Percentiles rank a stretch among this genome's conserved stretches.
Evolutionary conservation across 345 rosid genomes (phyloP).

Genomic region (Bretschneidera sinensis): DNA sequence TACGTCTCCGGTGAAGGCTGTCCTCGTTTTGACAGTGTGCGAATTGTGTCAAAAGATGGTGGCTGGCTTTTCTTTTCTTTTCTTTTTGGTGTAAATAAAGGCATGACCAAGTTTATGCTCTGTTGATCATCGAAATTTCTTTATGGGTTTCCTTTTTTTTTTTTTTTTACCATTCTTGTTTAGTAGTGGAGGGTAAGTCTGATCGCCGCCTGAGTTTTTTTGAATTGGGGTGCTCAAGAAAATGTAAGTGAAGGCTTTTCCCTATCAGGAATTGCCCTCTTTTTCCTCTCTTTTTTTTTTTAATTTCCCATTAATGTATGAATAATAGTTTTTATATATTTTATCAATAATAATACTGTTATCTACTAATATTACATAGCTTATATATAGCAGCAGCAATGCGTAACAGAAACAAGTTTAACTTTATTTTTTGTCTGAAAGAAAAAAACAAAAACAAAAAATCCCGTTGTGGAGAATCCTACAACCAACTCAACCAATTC

Average conservation of each 20-base stretch:
- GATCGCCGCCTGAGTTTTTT: slow-evolving; percentile 33
- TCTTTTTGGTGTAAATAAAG: not conserved
- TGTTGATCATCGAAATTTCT: not conserved
- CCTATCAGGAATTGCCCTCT: no score
- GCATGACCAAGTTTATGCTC: not conserved
- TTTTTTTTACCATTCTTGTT: no score
- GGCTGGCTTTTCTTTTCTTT: not conserved
- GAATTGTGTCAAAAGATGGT: not conserved
- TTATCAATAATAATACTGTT: no score
- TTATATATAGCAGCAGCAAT: no score
- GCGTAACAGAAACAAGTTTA: no score
- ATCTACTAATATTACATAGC: no score
- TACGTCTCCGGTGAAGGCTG: slow-evolving; percentile 51
- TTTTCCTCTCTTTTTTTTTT: not conserved
- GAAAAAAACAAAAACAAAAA: no score
- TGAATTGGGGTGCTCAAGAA: slow-evolving; percentile 28
- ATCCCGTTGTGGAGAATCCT: no score
- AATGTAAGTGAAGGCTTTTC: not conserved
- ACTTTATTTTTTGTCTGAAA: no score
- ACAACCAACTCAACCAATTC: slow-evolving; percentile 28
- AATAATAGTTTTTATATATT: no score
- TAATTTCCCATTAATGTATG: not conserved
- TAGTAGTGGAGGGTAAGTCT: not conserved
- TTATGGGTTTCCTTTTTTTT: not conserved
- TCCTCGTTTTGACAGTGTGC: slow-evolving; percentile 6